Conservation (phyloP, 306 rosid genomes). For the Vigna unguiculata region DNA sequence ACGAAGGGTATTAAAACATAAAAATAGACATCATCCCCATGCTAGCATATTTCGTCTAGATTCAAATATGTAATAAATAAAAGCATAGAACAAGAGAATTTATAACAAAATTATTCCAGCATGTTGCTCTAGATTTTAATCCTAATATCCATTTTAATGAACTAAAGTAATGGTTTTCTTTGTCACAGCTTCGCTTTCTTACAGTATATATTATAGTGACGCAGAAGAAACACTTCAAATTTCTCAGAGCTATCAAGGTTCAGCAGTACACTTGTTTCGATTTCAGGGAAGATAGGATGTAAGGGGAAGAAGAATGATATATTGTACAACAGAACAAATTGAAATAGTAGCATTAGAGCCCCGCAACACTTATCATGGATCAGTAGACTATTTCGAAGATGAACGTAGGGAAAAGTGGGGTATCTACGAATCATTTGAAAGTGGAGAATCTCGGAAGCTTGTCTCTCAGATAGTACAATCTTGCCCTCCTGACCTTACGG, state of each 20-base stretch:
- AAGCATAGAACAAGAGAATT: neutral
- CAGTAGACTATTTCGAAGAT: constrained; percentile 44
- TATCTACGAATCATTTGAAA: constrained; percentile 66
- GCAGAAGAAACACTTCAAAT: constrained; percentile 37
- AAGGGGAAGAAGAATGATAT: constrained; percentile 36
- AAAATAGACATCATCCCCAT: too few species aligned
- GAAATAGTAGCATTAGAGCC: constrained; percentile 40
- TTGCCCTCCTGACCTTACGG: constrained; percentile 94
- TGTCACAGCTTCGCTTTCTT: constrained; percentile 25
- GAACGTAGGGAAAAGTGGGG: constrained; percentile 28
- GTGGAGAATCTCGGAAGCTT: constrained; percentile 97
- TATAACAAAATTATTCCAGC: neutral
- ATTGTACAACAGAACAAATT: constrained; percentile 47
- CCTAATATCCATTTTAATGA: neutral
- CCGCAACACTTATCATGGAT: constrained; percentile 39
- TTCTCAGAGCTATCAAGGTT: constrained; percentile 30
- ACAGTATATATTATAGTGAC: neutral
- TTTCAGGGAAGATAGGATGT: constrained; percentile 29
- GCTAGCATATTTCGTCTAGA: too few species aligned
- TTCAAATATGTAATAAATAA: neutral
- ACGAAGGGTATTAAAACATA: neutral
- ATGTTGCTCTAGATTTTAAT: neutral
- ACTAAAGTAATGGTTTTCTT: constrained; percentile 12
- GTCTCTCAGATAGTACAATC: constrained; percentile 85
- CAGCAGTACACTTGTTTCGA: constrained; percentile 21